Evolutionary conservation across 108 stramenopile species (phyloP).

Genomic region (Nitzschia inconspicua): DNA sequence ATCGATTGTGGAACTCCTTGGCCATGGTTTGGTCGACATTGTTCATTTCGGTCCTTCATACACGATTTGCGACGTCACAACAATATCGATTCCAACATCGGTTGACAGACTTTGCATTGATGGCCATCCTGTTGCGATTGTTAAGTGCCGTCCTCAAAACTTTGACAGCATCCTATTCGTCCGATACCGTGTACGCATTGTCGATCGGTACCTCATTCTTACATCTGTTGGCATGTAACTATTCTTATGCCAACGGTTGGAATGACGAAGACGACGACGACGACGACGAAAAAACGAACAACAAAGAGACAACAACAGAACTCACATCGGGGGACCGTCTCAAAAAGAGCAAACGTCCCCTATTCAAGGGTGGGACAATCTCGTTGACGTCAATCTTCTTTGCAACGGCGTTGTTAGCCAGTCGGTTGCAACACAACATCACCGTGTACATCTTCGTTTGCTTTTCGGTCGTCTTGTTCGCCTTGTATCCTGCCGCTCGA

Average conservation of each 20-base stretch:
- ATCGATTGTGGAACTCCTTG: constrained; percentile 18
- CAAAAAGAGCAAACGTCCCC: constrained; percentile 39
- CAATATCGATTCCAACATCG: constrained; percentile 29
- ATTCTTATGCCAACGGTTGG: constrained; percentile 61
- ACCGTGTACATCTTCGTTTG: constrained; percentile 50
- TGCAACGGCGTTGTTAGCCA: constrained; percentile 63
- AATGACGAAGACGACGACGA: constrained; percentile 5
- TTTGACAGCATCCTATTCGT: constrained; percentile 74
- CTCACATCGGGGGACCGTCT: background rate
- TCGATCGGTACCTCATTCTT: constrained; percentile 53
- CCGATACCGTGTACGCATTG: constrained; percentile 70
- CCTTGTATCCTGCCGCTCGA: constrained; percentile 63
- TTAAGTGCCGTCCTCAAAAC: constrained; percentile 51
- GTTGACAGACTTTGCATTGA: constrained; percentile 44
- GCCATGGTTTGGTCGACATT: constrained; percentile 34
- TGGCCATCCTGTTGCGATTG: constrained; percentile 49
- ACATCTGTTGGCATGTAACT: constrained; percentile 69
- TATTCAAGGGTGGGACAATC: constrained; percentile 65
- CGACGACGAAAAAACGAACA: background rate
- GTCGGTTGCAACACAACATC: constrained; percentile 46
- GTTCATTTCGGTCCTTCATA: constrained; percentile 29
- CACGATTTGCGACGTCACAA: background rate
- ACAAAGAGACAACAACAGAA: background rate
- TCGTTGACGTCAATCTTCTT: constrained; percentile 73
- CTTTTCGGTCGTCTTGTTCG: constrained; percentile 60